Base-by-base conservation (phyloP, 1,284 basidiomycete genomes). In the Heterobasidion occidentale region DNA sequence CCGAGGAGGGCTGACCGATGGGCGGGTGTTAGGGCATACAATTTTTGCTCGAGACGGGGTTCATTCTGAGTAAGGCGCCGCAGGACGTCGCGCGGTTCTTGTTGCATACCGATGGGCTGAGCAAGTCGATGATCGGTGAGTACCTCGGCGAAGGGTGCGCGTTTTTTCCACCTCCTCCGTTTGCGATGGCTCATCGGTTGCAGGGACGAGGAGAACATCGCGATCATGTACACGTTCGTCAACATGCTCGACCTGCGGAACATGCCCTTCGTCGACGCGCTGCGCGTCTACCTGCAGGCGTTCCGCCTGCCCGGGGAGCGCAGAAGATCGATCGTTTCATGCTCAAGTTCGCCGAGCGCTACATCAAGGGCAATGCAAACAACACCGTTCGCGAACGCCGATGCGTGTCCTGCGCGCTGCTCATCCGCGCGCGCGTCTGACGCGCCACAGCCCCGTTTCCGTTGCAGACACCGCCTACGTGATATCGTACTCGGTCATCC, bases 241-340 rank as follows among this genome's bases (percentile, higher is more conserved):
- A 93, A 98, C 67, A 74, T 85, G 67, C 79, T 98, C 66, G 90
- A 98, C 63, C 92, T 98, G 70, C 82, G 80, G 51, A 83, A 86
- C 59, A 73, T 87, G 61, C 73, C 78, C 14, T 98, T 98, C 68
- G 87, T 94, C 46, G 90, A 94, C 64, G 94, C 94, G 0, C 74
- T 98, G 50, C 83, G 95, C 47, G 69, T 82, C 56, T 97, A 95
- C 73, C 74, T 98, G 38, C 95, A 98, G 70, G 83, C 93, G 0
- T 98, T 98, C 81, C 88, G 95, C 56, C 79, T 98, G 27, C 95
- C 95, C 3, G 95, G 95, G 51, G 95, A 72, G 77, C 93, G 0
- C 95, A 98, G 71, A 98, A 98, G 75, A 98, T 98, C 63, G 95
- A 98, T 78, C 85, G 95, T n/a, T 98, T 86, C 73, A 95, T 98